Base-by-base conservation (phyloP, 2,329 filamentous ascomycete genomes). In the Phaeomoniella chlamydospora region DNA sequence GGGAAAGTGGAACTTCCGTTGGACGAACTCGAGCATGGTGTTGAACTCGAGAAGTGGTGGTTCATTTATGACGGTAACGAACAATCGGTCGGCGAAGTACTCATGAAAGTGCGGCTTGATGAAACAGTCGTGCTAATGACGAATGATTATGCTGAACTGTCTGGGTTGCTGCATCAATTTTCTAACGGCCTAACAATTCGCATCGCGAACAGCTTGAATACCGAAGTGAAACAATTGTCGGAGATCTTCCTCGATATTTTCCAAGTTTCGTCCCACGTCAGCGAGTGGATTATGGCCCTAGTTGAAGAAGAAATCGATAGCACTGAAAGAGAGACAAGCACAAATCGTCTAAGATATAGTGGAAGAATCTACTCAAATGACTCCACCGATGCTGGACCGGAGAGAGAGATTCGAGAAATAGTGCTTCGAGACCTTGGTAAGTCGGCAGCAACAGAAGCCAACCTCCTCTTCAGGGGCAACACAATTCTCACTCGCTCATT, bases 241-340 rank as follows among this genome's bases (percentile, higher is more conserved):
- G 87, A 94, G 51, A 77, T 81, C 17, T 74, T 96, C 26, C 63
- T 96, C 43, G 92, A 96, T 53, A 93, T 98, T 36, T 98, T 88
- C 49, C 90, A 98, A 52, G 87, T 93, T 3, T 88, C 86, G 2
- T 85, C 84, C 0, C 74, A 74, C 26, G 81, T 83, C 2, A 71
- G 72, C 31, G 85, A 94, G 40, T 98, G 90, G 90, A 70, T 98
- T 15, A 90, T 85, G 67, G 78, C 84, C 2, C 65, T 98, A 29
- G 83, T 94, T 0, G 90, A 98, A 56, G 88, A 96, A 51, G 90
- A 98, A 56, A 96, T 98, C 39, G 90, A 96, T 50, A 88, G 88
- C 1, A 77, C 90, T 13, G 75, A 85, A 37, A 92, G 79, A 51
- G 86, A 94, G 46, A 75, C 77, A 11, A 74, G 80, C 1, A 72